Conservation (phyloP, 371 early-diverging fungal genomes). For the Syncephalis fuscata region DNA sequence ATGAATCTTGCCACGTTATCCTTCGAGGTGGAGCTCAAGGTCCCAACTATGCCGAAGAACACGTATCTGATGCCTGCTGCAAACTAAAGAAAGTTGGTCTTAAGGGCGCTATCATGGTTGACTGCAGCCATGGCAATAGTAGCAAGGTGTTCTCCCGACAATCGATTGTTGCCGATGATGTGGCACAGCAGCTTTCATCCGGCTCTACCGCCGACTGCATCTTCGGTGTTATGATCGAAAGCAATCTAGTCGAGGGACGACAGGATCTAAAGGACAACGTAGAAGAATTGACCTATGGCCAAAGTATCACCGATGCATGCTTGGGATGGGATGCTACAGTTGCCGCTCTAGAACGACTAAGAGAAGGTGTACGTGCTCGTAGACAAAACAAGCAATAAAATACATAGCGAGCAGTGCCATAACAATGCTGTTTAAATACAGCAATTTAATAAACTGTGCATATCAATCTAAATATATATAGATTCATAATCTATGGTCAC, state of each 20-base stretch:
- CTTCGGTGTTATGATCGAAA: conserved; percentile 89
- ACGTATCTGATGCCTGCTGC: conserved; percentile 33
- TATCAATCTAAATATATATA: no score
- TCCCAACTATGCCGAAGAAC: conserved; percentile 73
- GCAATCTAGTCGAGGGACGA: conserved; percentile 64
- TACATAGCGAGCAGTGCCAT: no score
- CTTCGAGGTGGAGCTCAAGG: conserved; percentile 56
- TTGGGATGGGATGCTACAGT: conserved; percentile 63
- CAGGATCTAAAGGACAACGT: conserved; percentile 54
- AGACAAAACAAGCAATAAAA: conserved; percentile 4
- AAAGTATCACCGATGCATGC: conserved; percentile 78
- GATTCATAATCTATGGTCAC: no score
- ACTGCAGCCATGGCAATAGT: conserved; percentile 85
- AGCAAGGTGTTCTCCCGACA: conserved; percentile 66
- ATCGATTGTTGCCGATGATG: conserved; percentile 52
- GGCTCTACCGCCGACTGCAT: conserved; percentile 32
- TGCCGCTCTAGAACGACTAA: conserved; percentile 42
- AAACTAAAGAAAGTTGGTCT: conserved; percentile 47
- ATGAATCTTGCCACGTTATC: conserved; percentile 10
- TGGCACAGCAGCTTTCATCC: conserved; percentile 43
- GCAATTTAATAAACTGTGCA: no score
- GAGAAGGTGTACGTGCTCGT: conserved; percentile 37
- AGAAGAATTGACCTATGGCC: conserved; percentile 52
- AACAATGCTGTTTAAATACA: no score
- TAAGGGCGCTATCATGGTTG: conserved; percentile 64